Conservation (phyloP, 495 filamentous ascomycete genomes). For the Penicillium arizonense region DNA sequence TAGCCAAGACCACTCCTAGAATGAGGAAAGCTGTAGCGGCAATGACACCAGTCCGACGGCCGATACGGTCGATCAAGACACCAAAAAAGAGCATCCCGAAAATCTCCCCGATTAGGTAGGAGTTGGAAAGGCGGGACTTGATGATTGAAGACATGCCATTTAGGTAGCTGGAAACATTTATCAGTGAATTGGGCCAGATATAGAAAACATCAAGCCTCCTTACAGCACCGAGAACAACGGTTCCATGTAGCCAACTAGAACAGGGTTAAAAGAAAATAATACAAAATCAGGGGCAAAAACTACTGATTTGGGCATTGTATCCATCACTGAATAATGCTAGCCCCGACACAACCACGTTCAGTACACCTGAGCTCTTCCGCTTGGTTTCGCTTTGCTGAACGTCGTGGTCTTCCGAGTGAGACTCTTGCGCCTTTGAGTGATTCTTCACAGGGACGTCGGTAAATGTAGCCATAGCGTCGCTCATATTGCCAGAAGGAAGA, state of each 20-base stretch:
- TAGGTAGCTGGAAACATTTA: constrained; percentile 19
- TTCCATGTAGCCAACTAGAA: constrained; percentile 40
- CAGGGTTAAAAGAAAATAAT: neutral
- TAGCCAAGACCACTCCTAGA: constrained; percentile 27
- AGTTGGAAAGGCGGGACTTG: constrained; percentile 32
- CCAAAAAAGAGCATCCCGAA: constrained; percentile 39
- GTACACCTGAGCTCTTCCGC: constrained; percentile 15
- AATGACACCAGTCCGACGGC: constrained; percentile 27
- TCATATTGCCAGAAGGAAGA: neutral
- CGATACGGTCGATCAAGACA: constrained; percentile 28
- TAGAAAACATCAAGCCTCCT: constrained; percentile 1
- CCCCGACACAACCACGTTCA: constrained; percentile 36
- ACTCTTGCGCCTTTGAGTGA: constrained; percentile 2
- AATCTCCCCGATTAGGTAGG: constrained; percentile 34
- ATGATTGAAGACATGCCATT: constrained; percentile 32
- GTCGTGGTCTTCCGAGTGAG: constrained; percentile 6
- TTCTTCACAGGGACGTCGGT: constrained; percentile 16
- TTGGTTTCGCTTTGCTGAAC: constrained; percentile 7
- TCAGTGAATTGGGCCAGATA: neutral
- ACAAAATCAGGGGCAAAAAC: neutral
- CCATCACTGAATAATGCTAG: constrained; percentile 43
- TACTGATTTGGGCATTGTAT: constrained; percentile 43
- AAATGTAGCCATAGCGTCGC: constrained; percentile 12
- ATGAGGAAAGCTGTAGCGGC: constrained; percentile 26
- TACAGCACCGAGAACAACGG: constrained; percentile 36